Base-by-base conservation (phyloP, 1,139 yeast genomes). In the Pichia sp. region DNA sequence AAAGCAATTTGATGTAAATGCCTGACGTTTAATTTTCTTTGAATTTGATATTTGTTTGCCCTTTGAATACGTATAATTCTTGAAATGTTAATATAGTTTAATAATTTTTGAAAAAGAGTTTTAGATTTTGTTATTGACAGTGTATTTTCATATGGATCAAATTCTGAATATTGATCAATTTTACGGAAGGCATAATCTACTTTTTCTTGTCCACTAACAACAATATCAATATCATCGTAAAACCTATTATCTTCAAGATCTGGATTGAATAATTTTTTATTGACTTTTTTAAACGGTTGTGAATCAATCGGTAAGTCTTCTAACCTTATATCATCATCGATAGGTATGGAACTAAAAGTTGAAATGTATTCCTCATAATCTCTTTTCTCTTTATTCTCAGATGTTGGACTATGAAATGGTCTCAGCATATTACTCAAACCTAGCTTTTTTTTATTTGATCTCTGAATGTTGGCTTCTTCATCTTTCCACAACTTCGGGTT, bases 1-100 rank as follows among this genome's bases (percentile, higher is more conserved):
- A 88, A 71, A 0, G 95, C 86, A 43, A 87, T 82, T 81, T 85
- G 82, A 61, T 85, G 89, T 23, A 86, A 68, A 62, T 87, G 95
- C 29, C 94, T 69, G 12, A 83, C 79, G 51, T 76, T 76, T 32
- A 86, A 68, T 52, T 77, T 78, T 49, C 95, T 70, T 54, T 81
- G 75, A 37, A 72, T 57, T 25, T 66, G 63, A 34, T 65, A 58
- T 36, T 57, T 59, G 36, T 57, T 53, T 29, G 55, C 49, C 11
- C 44, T 38, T 45, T 56, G 59, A 22, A 49, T 50, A 26, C 59
- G 47, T 4, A 51, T 39, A 4, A 50, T 49, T 37, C 52, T 45
- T 11, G 47, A 15, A 16, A 49, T 30, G 39, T 56, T 55, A 11
- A 56, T 16, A 6, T 24, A 24, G 18, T 52, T 44, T 4, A 52